These are phyloP conservation scores for Crotalaria pallida DNA, from an alignment of 306 rosid species.

Conservation along the genomic window DNA sequence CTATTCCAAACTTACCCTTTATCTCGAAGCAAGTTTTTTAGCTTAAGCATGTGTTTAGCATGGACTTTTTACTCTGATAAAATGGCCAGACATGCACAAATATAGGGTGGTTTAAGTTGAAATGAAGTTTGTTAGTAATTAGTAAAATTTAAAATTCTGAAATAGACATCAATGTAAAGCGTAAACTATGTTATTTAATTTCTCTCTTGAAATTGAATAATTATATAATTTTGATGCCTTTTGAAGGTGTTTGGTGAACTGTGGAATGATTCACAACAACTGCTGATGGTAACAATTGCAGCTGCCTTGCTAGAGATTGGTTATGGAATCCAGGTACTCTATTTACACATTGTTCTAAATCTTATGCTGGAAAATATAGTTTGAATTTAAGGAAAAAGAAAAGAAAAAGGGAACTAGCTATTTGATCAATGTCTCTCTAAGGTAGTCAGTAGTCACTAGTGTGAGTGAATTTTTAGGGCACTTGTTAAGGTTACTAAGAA, in stretches of 20 bases:
- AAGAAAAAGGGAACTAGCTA: neutral
- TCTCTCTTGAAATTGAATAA: neutral
- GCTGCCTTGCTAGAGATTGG: slow-evolving; percentile 79
- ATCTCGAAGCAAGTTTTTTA: slow-evolving; percentile 1
- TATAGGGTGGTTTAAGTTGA: neutral
- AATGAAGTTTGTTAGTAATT: slow-evolving; percentile 6
- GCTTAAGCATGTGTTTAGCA: slow-evolving; percentile 12
- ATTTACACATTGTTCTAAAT: slow-evolving; percentile 13
- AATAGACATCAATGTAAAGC: too few species aligned
- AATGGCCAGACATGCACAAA: neutral
- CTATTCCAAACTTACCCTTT: neutral
- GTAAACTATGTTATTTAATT: too few species aligned
- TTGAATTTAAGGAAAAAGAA: neutral
- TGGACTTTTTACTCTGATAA: too few species aligned
- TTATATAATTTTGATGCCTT: slow-evolving; percentile 9
- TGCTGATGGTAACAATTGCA: slow-evolving; percentile 74
- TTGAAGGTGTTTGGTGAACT: slow-evolving; percentile 82
- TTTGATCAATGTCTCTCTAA: neutral
- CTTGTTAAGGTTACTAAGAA: too few species aligned
- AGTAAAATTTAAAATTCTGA: neutral
- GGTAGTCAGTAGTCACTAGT: neutral
- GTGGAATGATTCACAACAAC: slow-evolving; percentile 68
- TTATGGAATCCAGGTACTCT: slow-evolving; percentile 62
- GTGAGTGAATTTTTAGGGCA: neutral
- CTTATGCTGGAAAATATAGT: neutral